Conservation (phyloP, 345 rosid genomes). For the Aethionema arabicum region DNA sequence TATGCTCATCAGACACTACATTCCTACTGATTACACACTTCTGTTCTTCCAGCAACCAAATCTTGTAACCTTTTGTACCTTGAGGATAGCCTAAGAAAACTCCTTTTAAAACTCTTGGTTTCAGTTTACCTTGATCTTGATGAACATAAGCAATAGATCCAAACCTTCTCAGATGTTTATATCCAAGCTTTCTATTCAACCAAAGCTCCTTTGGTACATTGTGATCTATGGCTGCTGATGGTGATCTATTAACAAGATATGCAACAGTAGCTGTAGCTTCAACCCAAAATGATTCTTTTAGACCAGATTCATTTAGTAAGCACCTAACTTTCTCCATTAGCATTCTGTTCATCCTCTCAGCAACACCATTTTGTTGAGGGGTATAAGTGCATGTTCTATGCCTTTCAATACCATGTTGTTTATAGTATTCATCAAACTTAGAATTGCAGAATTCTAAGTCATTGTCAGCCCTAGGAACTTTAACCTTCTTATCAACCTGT, state of each 20-base stretch:
- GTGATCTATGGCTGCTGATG: background rate
- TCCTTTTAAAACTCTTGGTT: background rate
- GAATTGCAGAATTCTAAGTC: background rate
- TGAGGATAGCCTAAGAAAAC: background rate
- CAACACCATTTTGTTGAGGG: no score
- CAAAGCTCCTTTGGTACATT: background rate
- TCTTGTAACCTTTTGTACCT: no score
- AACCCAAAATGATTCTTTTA: background rate
- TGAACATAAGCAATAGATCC: background rate
- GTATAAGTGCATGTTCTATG: background rate
- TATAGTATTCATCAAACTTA: background rate
- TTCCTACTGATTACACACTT: background rate
- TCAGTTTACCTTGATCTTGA: background rate
- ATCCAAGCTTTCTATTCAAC: background rate
- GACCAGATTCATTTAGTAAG: background rate
- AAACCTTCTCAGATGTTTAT: background rate
- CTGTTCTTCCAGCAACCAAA: background rate
- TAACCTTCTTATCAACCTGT: no score
- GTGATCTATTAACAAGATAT: background rate
- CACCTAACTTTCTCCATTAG: no score
- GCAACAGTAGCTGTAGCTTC: background rate
- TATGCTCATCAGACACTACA: background rate
- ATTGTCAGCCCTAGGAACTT: no score
- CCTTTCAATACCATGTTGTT: background rate
- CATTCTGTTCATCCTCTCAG: no score